Conservation (phyloP, 106 monocot genomes). For the Phalaenopsis equestris region DNA sequence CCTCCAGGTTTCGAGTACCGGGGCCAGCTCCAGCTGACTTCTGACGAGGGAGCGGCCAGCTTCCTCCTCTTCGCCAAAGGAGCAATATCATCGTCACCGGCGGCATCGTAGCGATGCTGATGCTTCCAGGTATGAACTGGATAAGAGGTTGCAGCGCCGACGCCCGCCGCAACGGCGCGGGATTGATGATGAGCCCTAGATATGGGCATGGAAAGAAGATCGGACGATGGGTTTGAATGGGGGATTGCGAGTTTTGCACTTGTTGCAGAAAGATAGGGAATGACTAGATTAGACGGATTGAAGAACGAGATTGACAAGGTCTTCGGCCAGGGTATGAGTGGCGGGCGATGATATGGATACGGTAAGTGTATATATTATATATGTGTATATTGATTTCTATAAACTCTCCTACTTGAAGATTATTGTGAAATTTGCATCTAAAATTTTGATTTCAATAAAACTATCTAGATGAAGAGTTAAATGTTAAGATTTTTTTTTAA, state of each 20-base stretch:
- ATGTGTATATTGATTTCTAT: no score
- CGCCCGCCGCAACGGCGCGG: background rate
- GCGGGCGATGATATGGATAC: no score
- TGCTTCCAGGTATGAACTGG: background rate
- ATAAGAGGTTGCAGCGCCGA: background rate
- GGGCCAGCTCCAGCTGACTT: background rate
- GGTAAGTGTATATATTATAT: no score
- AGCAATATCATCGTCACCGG: background rate
- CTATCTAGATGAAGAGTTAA: no score
- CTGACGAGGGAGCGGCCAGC: conserved; percentile 9
- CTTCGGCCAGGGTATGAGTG: no score
- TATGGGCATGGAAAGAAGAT: background rate
- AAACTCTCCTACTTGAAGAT: no score
- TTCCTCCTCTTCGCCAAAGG: conserved; percentile 10
- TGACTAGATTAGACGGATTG: background rate
- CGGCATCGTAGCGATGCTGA: background rate
- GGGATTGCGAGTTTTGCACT: background rate
- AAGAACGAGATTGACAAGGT: background rate
- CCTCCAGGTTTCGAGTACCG: background rate
- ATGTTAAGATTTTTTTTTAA: no score
- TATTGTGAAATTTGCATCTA: no score
- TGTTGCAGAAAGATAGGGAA: background rate
- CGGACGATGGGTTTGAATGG: background rate
- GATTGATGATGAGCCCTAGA: background rate
- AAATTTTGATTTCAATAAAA: no score